phyloP scores from a whole-genome alignment of 768 basidiomycete genomes.

The Inosperma sp. region DNA sequence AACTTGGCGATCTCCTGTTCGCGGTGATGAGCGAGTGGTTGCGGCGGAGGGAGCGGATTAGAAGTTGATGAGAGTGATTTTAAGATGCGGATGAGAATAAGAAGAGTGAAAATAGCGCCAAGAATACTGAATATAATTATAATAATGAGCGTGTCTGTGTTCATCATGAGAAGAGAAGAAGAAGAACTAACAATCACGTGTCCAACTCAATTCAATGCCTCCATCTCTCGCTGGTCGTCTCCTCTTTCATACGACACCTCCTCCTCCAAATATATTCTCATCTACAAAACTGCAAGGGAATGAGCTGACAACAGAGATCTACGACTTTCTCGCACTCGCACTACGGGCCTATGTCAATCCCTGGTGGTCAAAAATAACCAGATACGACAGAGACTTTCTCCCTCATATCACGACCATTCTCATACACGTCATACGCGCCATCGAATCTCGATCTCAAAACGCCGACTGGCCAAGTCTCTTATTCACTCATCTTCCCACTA shows the following conservation, averaged over 20 bases:
- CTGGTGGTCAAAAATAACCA: constrained; percentile 82
- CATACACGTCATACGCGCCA: constrained; percentile 48
- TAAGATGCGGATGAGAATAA: constrained; percentile 36
- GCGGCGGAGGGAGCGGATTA: constrained; percentile 58
- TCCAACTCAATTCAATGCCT: constrained; percentile 20
- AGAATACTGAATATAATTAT: constrained; percentile 43
- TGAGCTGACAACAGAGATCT: constrained; percentile 64
- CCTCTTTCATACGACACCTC: constrained; percentile 52
- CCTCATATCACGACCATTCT: constrained; percentile 63
- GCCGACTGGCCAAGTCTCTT: constrained; percentile 59
- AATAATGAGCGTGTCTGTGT: constrained; percentile 45
- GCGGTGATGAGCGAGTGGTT: constrained; percentile 60
- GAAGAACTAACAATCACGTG: constrained; percentile 17
- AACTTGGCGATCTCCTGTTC: constrained; percentile 45
- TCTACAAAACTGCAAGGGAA: constrained; percentile 38
- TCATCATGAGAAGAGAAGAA: constrained; percentile 4
- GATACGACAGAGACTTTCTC: constrained; percentile 79
- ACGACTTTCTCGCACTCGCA: constrained; percentile 76
- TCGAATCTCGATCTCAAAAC: constrained; percentile 52
- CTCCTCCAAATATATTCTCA: constrained; percentile 50
- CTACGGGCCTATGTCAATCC: constrained; percentile 75
- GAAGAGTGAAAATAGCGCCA: constrained; percentile 35
- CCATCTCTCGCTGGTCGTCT: constrained; percentile 44
- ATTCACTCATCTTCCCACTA: constrained; percentile 55
- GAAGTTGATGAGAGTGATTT: constrained; percentile 29